Evolutionary conservation across 192 early-diverging fungal species (phyloP).

Genomic region (Chytriomyces sp.): DNA sequence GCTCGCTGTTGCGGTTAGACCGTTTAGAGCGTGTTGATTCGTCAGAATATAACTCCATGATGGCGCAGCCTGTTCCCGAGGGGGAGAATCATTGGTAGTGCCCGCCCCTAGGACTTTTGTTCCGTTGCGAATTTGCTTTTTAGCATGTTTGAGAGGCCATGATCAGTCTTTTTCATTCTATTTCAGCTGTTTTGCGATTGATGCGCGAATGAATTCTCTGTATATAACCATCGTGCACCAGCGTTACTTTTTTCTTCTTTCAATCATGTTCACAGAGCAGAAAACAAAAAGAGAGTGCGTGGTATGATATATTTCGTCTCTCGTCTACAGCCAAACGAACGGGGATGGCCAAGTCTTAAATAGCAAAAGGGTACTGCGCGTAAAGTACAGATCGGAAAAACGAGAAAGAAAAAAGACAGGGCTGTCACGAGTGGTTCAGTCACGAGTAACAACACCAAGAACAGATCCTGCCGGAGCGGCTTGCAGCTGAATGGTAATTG

Average conservation of each 20-base stretch:
- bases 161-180: no score
- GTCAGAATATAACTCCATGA: not conserved
- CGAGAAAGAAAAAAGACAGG: not conserved
- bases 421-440: not conserved
- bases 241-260: no score
- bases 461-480: constrained; percentile 38
- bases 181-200: not conserved
- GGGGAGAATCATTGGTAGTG: not conserved
- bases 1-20: not conserved
- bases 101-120: not conserved
- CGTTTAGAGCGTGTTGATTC: constrained; percentile 1
- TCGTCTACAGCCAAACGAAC: no score
- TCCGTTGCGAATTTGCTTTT: not conserved
- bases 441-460: constrained; percentile 35
- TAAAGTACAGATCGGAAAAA: not conserved
- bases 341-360: no score
- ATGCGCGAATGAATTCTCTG: not conserved
- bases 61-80: not conserved
- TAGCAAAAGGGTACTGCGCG: no score
- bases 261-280: no score
- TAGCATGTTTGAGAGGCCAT: not conserved
- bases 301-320: no score
- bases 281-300: constrained; percentile 25
- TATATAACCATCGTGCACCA: no score
- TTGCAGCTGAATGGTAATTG: constrained; percentile 24